phyloP scores from a whole-genome alignment of 192 early-diverging fungal species.

The Spizellomyces sp. region DNA sequence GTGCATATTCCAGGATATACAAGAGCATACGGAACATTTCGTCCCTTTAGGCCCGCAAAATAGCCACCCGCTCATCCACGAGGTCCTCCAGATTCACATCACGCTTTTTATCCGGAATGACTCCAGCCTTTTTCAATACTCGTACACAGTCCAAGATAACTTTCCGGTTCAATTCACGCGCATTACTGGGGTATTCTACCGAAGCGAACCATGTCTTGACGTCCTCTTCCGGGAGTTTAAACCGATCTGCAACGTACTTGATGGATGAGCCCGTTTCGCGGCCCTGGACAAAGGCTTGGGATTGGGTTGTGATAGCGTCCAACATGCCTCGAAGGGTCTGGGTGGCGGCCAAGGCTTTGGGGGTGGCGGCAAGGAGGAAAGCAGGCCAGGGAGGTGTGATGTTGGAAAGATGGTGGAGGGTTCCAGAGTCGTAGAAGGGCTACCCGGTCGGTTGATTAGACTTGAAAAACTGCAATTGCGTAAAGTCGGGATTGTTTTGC shows the following conservation, averaged over 20 bases:
- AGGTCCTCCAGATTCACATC: background rate
- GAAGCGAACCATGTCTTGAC: conserved; percentile 69
- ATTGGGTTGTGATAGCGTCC: conserved; percentile 45
- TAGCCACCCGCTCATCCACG: no score
- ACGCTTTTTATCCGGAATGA: conserved; percentile 11
- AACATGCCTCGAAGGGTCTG: conserved; percentile 34
- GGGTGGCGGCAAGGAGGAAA: conserved; percentile 77
- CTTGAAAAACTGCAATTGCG: no score
- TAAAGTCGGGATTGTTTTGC: background rate
- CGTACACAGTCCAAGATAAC: conserved; percentile 52
- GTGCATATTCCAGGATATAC: no score
- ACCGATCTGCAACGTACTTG: conserved; percentile 48
- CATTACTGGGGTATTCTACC: conserved; percentile 56
- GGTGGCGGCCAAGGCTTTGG: conserved; percentile 36
- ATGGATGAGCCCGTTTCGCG: conserved; percentile 47
- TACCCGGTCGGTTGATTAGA: conserved; percentile 1
- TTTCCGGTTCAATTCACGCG: conserved; percentile 38
- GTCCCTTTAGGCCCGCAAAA: no score
- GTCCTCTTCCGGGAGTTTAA: conserved; percentile 53
- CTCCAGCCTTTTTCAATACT: conserved; percentile 59
- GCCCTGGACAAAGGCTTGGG: conserved; percentile 47
- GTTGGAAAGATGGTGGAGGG: conserved; percentile 70
- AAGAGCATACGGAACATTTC: no score
- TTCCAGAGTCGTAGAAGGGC: conserved; percentile 69
- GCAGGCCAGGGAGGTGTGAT: conserved; percentile 91